Evolutionary conservation across 2,329 filamentous ascomycete species (phyloP).

Genomic region (Fusarium proliferatum): DNA sequence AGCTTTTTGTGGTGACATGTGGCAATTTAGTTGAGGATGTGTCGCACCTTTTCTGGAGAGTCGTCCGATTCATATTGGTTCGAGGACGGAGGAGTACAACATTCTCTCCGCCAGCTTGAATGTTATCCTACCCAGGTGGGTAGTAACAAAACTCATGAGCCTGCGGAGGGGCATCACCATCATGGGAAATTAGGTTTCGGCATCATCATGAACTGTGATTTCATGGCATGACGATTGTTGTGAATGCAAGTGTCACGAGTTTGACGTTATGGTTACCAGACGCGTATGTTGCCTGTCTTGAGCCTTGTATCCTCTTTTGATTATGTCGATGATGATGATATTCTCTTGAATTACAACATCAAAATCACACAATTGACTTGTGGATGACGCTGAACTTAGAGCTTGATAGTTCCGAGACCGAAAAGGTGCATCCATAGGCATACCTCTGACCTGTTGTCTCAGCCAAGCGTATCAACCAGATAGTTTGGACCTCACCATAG

Average conservation of each 20-base stretch:
- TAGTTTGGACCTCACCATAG: not conserved
- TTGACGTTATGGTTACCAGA: not conserved
- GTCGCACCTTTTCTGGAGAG: not conserved
- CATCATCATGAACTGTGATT: not conserved
- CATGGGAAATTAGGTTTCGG: not conserved
- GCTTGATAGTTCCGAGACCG: not conserved
- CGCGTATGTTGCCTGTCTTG: not conserved
- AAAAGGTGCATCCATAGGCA: not conserved
- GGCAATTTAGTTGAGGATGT: not conserved
- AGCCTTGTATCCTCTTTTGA: not conserved
- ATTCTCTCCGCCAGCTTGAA: not conserved
- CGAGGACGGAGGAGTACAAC: not conserved
- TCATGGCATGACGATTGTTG: not conserved
- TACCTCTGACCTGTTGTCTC: not conserved
- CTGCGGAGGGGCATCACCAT: not conserved
- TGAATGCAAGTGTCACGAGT: not conserved
- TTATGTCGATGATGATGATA: not conserved
- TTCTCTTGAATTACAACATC: not conserved
- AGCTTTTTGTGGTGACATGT: not conserved
- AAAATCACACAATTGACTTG: not conserved
- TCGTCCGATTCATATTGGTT: not conserved
- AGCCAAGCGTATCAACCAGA: not conserved
- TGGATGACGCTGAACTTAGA: not conserved
- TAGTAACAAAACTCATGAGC: not conserved
- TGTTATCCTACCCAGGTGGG: not conserved